Evolutionary conservation across 257 asterid genomes (phyloP).

Genomic region (Cordia subcordata): DNA sequence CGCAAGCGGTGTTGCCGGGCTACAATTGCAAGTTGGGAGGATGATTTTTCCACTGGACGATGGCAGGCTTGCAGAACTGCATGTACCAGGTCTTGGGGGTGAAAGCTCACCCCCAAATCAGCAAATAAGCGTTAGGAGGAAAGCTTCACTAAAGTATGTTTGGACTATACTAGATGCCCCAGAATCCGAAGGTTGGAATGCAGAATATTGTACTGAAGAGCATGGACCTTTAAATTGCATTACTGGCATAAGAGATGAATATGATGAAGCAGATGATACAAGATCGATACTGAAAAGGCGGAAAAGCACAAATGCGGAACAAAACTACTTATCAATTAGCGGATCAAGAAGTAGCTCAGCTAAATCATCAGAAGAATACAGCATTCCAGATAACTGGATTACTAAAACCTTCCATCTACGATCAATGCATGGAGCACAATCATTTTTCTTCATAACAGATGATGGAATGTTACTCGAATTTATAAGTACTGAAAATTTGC

Average conservation of each 20-base stretch:
- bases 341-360: slow-evolving; percentile 21
- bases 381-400: slow-evolving; percentile 15
- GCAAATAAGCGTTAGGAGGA: slow-evolving; percentile 41
- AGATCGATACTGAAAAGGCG: slow-evolving; percentile 45
- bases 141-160: slow-evolving; percentile 43
- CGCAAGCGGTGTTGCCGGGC: slow-evolving; percentile 55
- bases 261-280: slow-evolving; percentile 21
- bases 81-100: slow-evolving; percentile 61
- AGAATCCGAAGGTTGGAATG: slow-evolving; percentile 92
- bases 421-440: slow-evolving; percentile 57
- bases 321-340: slow-evolving; percentile 39
- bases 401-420: slow-evolving; percentile 47
- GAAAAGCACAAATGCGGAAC: slow-evolving; percentile 43
- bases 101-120: slow-evolving; percentile 51
- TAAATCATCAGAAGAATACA: slow-evolving; percentile 21
- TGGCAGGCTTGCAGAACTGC: slow-evolving; percentile 84
- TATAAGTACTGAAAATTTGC: slow-evolving; percentile 50
- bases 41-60: slow-evolving; percentile 64
- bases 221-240: slow-evolving; percentile 78
- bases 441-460: slow-evolving; percentile 61
- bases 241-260: slow-evolving; percentile 61
- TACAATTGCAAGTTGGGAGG: slow-evolving; percentile 62
- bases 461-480: slow-evolving; percentile 53
- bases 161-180: slow-evolving; percentile 88
- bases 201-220: slow-evolving; percentile 74